Percentiles rank a stretch among this genome's conserved stretches.
These are phyloP conservation scores for Clonostachys chloroleuca DNA, from an alignment of 2,329 filamentous ascomycete species.

Conservation along the genomic window DNA sequence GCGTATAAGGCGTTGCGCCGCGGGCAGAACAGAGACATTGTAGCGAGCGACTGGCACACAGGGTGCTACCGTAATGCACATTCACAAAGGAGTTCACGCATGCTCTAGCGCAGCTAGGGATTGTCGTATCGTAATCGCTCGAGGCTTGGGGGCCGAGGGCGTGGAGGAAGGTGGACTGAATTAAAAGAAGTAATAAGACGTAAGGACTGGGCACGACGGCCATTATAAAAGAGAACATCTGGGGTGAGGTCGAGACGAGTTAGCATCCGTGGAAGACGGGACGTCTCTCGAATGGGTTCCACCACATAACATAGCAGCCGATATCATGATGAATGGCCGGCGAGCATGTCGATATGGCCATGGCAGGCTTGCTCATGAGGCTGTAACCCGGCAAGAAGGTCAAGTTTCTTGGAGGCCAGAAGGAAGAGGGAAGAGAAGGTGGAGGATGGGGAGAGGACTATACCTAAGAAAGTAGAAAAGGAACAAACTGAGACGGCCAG, in stretches of 20 bases:
- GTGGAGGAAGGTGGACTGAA: neutral
- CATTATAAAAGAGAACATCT: constrained; percentile 41
- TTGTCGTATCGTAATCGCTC: constrained; percentile 5
- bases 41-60: constrained; percentile 49
- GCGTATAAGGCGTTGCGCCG: constrained; percentile 58
- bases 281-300: no score
- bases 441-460: constrained; percentile 1
- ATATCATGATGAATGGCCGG: no score
- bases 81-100: constrained; percentile 62
- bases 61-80: constrained; percentile 47
- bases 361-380: neutral
- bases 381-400: no score
- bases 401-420: neutral
- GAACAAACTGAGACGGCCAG: constrained; percentile 22
- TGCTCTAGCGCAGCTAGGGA: constrained; percentile 54
- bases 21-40: constrained; percentile 59
- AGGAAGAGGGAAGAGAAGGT: neutral
- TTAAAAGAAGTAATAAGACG: neutral
- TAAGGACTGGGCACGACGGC: constrained; percentile 20
- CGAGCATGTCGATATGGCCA: neutral
- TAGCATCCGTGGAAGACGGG: neutral
- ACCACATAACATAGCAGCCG: no score
- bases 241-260: neutral
- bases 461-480: constrained; percentile 8
- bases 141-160: neutral